Evolutionary conservation across 1,284 basidiomycete genomes (phyloP).

Genomic region (Volvariella surrecta): DNA sequence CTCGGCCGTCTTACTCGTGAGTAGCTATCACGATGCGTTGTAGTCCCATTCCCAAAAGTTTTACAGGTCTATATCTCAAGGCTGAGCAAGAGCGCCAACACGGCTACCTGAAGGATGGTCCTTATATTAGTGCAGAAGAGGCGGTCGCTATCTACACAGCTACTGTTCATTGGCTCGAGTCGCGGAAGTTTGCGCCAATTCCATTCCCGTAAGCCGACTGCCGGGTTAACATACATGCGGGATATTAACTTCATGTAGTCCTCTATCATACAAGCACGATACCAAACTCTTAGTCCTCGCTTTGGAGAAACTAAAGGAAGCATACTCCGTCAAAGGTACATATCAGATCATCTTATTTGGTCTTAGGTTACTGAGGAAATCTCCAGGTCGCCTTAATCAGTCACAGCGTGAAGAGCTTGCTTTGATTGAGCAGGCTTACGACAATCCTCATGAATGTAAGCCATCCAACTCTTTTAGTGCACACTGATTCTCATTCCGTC

Average conservation of each 20-base stretch:
- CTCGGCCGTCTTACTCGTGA: conserved; percentile 80
- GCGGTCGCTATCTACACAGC: conserved; percentile 96
- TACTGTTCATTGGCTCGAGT: conserved; percentile 96
- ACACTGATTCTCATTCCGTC: conserved; percentile 7
- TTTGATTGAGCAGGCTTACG: conserved; percentile 94
- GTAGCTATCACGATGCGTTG: conserved; percentile 14
- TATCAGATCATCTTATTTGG: conserved; percentile 11
- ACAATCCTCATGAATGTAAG: conserved; percentile 85
- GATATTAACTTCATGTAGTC: conserved; percentile 31
- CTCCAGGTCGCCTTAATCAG: conserved; percentile 75
- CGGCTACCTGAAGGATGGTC: conserved; percentile 94
- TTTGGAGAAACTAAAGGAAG: conserved; percentile 94
- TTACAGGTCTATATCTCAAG: conserved; percentile 80
- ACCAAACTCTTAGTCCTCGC: conserved; percentile 93
- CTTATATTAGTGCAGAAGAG: conserved; percentile 95
- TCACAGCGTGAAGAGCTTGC: conserved; percentile 95
- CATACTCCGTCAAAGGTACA: conserved; percentile 89
- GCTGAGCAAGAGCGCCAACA: conserved; percentile 97
- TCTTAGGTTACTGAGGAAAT: background rate
- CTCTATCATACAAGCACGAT: conserved; percentile 96
- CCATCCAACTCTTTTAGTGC: background rate
- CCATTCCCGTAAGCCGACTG: conserved; percentile 75
- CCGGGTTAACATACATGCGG: background rate
- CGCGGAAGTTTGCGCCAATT: conserved; percentile 92
- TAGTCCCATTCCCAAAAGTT: conserved; percentile 9